Base-by-base conservation (phyloP, 1,284 basidiomycete genomes). In the Ustilago hordei region DNA sequence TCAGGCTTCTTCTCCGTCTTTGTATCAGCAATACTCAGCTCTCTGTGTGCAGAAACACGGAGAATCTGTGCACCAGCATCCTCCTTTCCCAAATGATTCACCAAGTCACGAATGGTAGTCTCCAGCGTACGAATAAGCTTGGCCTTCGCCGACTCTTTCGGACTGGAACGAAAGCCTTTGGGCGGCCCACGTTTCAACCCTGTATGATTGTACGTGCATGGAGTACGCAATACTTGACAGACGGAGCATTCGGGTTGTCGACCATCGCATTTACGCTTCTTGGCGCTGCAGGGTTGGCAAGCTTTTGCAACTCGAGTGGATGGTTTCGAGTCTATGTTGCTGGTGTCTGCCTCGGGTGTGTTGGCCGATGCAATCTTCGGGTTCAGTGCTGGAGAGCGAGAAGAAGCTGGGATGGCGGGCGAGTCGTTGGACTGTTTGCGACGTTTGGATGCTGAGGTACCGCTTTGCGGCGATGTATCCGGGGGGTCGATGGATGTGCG, bases 181-280 rank as follows among this genome's bases (percentile, higher is more conserved):
- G 80, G 80, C 0, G 81, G 81, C 17, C 81, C 81, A 12, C 81
- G 68, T 55, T 79, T 80, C 59, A 81, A 67, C 3, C 75, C 75
- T 12, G 70, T 75, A 54, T 70, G 69, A 35, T 79, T 78, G 67
- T 82, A 83, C 12, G 76, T 79, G 77, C 81, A 83, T 2, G 74
- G 69, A 3, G 78, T 80, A 43, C 81, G 79, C 1, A 83, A 60
- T 2, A 80, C 81, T 17, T 66, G 65, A 52, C 81, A 83, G 12
- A 83, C 81, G 4, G 77, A 79, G 72, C 81, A 83, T 32, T 77
- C 64, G 9, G 81, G 81, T 32, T 79, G 75, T 55, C 79, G 78
- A 34, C 81, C 81, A 39, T 83, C 81, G 64, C 81, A 83, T 47
- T 81, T 60, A 17, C 82, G 71, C 64, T 83, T 83, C 65, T 81